These are phyloP conservation scores for Lecanicillium sp. DNA, from an alignment of 2,329 filamentous ascomycete species.

Conservation along the genomic window DNA sequence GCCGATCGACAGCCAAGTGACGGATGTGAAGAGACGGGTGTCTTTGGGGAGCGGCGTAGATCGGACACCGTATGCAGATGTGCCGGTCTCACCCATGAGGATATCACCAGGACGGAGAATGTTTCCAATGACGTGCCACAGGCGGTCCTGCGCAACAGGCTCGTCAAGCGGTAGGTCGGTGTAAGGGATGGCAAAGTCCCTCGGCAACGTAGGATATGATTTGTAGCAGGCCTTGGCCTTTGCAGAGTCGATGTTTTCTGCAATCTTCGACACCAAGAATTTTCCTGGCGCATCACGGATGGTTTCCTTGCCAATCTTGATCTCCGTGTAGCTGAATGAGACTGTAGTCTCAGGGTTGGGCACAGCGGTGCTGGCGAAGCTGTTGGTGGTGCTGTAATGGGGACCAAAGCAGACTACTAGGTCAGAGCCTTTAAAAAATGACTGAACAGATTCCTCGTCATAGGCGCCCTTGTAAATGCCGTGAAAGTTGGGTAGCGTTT, in stretches of 20 bases:
- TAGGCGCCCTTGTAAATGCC: slow-evolving; percentile 39
- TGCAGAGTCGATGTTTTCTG: slow-evolving; percentile 13
- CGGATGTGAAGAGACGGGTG: slow-evolving; percentile 37
- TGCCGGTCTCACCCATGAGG: slow-evolving; percentile 51
- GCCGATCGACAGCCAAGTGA: slow-evolving; percentile 53
- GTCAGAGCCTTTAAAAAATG: slow-evolving; percentile 33
- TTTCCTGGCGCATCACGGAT: slow-evolving; percentile 20
- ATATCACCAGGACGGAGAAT: slow-evolving; percentile 46
- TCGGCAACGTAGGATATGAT: slow-evolving; percentile 19
- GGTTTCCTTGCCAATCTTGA: slow-evolving; percentile 22
- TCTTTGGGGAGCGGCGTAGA: slow-evolving; percentile 41
- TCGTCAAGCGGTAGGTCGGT: slow-evolving; percentile 8
- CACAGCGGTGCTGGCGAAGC: slow-evolving; percentile 27
- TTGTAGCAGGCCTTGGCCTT: slow-evolving; percentile 15
- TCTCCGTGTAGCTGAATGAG: slow-evolving; percentile 25
- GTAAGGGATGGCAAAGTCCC: slow-evolving; percentile 14
- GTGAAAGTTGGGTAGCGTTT: slow-evolving; percentile 36
- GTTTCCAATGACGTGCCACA: slow-evolving; percentile 37
- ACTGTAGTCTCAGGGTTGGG: slow-evolving; percentile 25
- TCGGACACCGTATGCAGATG: slow-evolving; percentile 45
- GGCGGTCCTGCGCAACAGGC: slow-evolving; percentile 38
- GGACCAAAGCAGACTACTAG: slow-evolving; percentile 38
- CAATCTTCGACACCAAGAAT: slow-evolving; percentile 14
- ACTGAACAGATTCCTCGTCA: slow-evolving; percentile 23
- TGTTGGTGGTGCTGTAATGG: slow-evolving; percentile 39